Conservation (phyloP, 108 stramenopile genomes). For the Licmophora abbreviata region DNA sequence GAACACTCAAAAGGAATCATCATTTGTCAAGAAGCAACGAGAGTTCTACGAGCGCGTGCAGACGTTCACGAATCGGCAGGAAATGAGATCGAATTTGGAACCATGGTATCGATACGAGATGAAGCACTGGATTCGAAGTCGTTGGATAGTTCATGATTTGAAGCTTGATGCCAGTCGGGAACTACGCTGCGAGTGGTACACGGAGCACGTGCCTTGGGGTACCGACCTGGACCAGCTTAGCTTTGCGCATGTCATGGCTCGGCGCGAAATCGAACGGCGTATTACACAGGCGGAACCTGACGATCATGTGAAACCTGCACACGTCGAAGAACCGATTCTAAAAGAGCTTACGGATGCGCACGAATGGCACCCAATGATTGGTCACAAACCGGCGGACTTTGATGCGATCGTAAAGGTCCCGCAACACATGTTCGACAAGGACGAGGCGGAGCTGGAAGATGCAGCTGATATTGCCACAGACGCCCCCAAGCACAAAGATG, state of each 20-base stretch:
- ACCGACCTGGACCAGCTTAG: slow-evolving; percentile 61
- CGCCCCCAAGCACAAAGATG: not conserved
- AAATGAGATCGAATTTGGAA: slow-evolving; percentile 34
- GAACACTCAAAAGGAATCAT: slow-evolving; percentile 19
- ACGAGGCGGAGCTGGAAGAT: slow-evolving; percentile 11
- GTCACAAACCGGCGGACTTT: slow-evolving; percentile 7
- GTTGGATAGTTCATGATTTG: slow-evolving; percentile 71
- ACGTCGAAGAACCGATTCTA: slow-evolving; percentile 21
- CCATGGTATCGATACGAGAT: slow-evolving; percentile 44
- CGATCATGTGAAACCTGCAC: slow-evolving; percentile 24
- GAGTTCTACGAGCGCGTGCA: slow-evolving; percentile 62
- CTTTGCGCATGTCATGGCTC: slow-evolving; percentile 70
- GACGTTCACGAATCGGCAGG: slow-evolving; percentile 44
- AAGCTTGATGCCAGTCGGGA: slow-evolving; percentile 52
- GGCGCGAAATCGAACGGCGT: slow-evolving; percentile 50
- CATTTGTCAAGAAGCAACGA: slow-evolving; percentile 34
- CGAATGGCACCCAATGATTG: slow-evolving; percentile 64
- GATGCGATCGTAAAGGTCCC: slow-evolving; percentile 18
- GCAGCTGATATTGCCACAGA: slow-evolving; percentile 7
- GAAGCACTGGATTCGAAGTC: slow-evolving; percentile 60
- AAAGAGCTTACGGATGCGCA: slow-evolving; percentile 44
- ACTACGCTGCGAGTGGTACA: slow-evolving; percentile 79
- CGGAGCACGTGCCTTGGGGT: slow-evolving; percentile 63
- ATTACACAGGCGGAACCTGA: slow-evolving; percentile 33
- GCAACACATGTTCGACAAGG: slow-evolving; percentile 22